A percentile compares a stretch with the other conserved stretches of the same genome.
These are phyloP conservation scores for Terfezia boudieri DNA, from an alignment of 495 filamentous ascomycete species.

Conservation along the genomic window DNA sequence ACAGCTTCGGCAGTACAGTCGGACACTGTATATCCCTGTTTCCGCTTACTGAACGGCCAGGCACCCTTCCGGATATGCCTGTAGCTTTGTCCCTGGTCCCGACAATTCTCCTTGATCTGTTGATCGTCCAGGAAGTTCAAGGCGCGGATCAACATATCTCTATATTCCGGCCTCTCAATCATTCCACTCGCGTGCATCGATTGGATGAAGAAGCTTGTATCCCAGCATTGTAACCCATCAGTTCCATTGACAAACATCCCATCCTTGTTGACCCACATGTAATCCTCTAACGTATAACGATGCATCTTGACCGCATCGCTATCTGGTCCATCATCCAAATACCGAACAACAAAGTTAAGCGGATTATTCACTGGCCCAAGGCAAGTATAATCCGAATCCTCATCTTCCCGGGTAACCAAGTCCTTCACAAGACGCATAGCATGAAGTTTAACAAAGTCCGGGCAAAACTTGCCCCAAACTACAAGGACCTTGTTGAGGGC, in stretches of 20 bases:
- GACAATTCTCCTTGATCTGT: constrained; percentile 68
- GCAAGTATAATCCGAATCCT: constrained; percentile 70
- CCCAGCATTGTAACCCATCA: constrained; percentile 92
- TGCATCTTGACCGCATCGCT: constrained; percentile 56
- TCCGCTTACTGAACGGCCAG: constrained; percentile 83
- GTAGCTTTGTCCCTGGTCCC: constrained; percentile 60
- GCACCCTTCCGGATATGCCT: constrained; percentile 81
- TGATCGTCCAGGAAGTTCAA: constrained; percentile 76
- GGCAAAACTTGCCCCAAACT: constrained; percentile 35
- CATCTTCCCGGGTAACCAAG: constrained; percentile 70
- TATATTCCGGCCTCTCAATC: constrained; percentile 52
- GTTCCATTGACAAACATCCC: constrained; percentile 92
- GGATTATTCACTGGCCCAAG: constrained; percentile 76
- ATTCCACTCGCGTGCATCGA: constrained; percentile 57
- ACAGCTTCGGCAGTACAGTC: constrained; percentile 85
- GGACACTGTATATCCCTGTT: constrained; percentile 84
- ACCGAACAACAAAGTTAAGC: constrained; percentile 69
- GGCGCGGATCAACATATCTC: constrained; percentile 62
- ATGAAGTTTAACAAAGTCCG: constrained; percentile 52
- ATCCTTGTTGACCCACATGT: constrained; percentile 76
- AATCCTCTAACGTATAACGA: constrained; percentile 59
- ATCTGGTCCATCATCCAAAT: constrained; percentile 59
- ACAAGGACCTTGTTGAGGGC: constrained; percentile 50
- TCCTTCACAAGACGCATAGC: constrained; percentile 32
- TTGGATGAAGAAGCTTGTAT: constrained; percentile 76